A percentile compares a stretch with the other conserved stretches of the same genome.
phyloP scores from a whole-genome alignment of 2,329 filamentous ascomycete species.

The Sporothrix euskadiensis region DNA sequence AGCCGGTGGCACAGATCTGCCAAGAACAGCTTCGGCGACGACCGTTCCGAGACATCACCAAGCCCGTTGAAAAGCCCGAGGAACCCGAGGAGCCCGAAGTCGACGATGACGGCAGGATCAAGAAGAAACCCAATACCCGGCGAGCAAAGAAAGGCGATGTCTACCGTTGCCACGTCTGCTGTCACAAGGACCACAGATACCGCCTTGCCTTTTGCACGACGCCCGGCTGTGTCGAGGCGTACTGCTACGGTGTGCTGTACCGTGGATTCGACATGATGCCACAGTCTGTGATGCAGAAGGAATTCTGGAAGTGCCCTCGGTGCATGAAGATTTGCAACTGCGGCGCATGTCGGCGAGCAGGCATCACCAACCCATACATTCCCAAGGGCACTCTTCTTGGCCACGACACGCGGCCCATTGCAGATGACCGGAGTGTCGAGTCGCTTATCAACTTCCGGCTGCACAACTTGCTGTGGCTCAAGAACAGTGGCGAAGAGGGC shows the following conservation, averaged over 20 bases:
- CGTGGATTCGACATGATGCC: constrained; percentile 90
- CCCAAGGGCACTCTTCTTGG: constrained; percentile 86
- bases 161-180: constrained; percentile 78
- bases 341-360: constrained; percentile 67
- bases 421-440: constrained; percentile 88
- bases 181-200: constrained; percentile 76
- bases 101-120: constrained; percentile 64
- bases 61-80: constrained; percentile 54
- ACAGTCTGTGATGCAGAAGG: constrained; percentile 74
- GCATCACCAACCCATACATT: constrained; percentile 73
- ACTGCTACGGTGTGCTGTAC: constrained; percentile 92
- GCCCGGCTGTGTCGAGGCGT: constrained; percentile 68
- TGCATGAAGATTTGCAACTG: constrained; percentile 88
- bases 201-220: constrained; percentile 78
- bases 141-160: constrained; percentile 57
- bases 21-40: constrained; percentile 80
- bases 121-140: constrained; percentile 63
- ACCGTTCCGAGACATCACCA: constrained; percentile 80
- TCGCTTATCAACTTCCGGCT: constrained; percentile 85
- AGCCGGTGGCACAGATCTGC: constrained; percentile 87
- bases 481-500: constrained; percentile 58
- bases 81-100: constrained; percentile 56
- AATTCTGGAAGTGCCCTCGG: constrained; percentile 84
- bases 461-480: constrained; percentile 84
- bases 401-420: constrained; percentile 85